Conservation (phyloP, 495 filamentous ascomycete species). For the Neurospora tetrasperma region DNA sequence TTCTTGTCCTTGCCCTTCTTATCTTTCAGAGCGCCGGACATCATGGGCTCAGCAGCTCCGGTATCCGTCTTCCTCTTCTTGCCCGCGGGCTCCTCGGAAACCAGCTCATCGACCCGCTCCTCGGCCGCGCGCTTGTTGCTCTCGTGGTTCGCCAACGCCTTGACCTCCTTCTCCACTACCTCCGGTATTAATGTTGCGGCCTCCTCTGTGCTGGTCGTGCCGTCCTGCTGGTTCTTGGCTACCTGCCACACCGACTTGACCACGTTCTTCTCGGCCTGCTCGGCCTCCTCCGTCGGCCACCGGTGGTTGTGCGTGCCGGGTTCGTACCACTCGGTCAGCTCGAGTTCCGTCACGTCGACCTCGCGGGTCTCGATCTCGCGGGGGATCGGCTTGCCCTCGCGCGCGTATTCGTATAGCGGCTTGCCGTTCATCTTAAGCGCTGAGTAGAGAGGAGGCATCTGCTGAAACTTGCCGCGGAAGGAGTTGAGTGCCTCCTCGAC, state of each 20-base stretch:
- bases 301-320: constrained; percentile 63
- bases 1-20: constrained; percentile 4
- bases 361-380: constrained; percentile 70
- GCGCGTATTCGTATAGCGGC: constrained; percentile 87
- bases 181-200: constrained; percentile 30
- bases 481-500: constrained; percentile 66
- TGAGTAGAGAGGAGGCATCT: constrained; percentile 86
- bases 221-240: constrained; percentile 27
- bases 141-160: constrained; percentile 33
- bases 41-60: constrained; percentile 26
- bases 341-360: constrained; percentile 63
- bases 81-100: constrained; percentile 16
- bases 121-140: constrained; percentile 39
- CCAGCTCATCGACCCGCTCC: constrained; percentile 32
- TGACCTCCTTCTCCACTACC: constrained; percentile 36
- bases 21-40: constrained; percentile 43
- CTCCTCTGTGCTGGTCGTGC: constrained; percentile 17
- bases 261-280: constrained; percentile 47
- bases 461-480: constrained; percentile 81
- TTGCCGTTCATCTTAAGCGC: constrained; percentile 86
- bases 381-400: constrained; percentile 75
- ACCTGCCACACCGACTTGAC: constrained; percentile 59
- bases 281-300: constrained; percentile 67
- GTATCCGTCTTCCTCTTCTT: constrained; percentile 27
- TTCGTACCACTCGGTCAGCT: constrained; percentile 80